Base-by-base conservation (phyloP, 1,139 yeast genomes). In the Entelexis sorbosivorans region DNA sequence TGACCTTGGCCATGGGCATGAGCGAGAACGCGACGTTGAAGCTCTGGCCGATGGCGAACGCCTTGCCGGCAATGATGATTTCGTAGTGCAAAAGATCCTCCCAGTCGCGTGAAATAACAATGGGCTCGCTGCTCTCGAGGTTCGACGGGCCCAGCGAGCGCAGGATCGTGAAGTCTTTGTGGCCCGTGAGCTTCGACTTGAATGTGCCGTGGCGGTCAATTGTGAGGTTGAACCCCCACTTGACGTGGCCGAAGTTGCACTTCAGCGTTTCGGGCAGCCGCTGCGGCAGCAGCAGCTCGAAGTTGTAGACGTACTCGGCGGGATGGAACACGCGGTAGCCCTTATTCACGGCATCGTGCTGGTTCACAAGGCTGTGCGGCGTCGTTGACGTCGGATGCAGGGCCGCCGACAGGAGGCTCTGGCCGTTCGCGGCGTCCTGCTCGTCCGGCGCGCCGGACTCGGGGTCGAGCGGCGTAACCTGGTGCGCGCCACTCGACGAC, bases 291-390 rank as follows among this genome's bases (percentile, higher is more conserved):
- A 95, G 82, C 55, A 88, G 87, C 67, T 91, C 98, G 64, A 91
- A 91, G 57, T 87, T 84, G 69, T 89, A 91, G 44, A 86, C 73
- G 63, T 91, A 91, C 62, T 88, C 96, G 32, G 97, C 98, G 0
- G 94, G 88, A 44, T 73, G 70, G 58, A 72, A 82, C 3, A 67
- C 63, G 50, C 76, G 77, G 60, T 68, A 71, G 11, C 72, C 73
- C 45, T 56, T 58, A 26, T 38, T 28, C 7, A 54, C 53, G 17
- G 57, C 56, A 16, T 40, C 58, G 24, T 55, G 56, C 49, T 56
- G 58, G 50, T 51, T 52, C 28, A 51, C 57, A 9, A 49, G 48
- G n/a, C 47, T 51, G 22, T 49, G 55, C 13, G 56, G 43, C 10
- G n/a, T 13, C 10, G 47, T 47, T 19, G 33, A 19, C 2, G 46